These are phyloP conservation scores for Geosmithia morbida DNA, from an alignment of 2,329 filamentous ascomycete genomes.

Conservation along the genomic window DNA sequence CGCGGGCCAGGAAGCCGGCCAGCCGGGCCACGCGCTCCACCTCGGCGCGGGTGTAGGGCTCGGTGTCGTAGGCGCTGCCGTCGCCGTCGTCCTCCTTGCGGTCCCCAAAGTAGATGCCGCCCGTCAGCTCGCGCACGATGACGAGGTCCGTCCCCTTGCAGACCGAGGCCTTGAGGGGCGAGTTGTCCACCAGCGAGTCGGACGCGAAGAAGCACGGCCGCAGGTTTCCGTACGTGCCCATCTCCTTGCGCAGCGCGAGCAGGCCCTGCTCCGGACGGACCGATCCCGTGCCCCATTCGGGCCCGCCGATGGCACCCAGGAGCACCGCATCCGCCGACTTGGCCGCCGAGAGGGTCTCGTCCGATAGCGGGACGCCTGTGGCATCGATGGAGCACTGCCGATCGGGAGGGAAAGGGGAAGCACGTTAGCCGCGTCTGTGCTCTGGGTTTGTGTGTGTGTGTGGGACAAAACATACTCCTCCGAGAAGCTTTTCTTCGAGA, in stretches of 20 bases:
- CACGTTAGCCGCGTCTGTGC: constrained; percentile 3
- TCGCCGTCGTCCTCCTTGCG: constrained; percentile 53
- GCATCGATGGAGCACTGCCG: constrained; percentile 74
- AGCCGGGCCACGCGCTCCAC: constrained; percentile 75
- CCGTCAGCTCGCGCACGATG: constrained; percentile 83
- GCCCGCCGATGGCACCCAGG: constrained; percentile 81
- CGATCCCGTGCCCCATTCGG: constrained; percentile 78
- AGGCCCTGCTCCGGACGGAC: constrained; percentile 88
- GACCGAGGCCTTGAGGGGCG: constrained; percentile 73
- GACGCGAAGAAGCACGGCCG: constrained; percentile 93
- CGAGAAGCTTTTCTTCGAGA: constrained; percentile 75
- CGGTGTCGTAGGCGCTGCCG: constrained; percentile 63
- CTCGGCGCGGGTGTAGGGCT: constrained; percentile 70
- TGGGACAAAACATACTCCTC: constrained; percentile 53
- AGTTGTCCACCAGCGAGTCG: constrained; percentile 65
- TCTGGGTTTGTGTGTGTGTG: no score
- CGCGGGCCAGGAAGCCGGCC: constrained; percentile 63
- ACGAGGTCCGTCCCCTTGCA: constrained; percentile 84
- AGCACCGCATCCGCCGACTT: constrained; percentile 78
- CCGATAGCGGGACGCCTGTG: constrained; percentile 63
- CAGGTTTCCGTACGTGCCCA: constrained; percentile 88
- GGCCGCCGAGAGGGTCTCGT: constrained; percentile 64
- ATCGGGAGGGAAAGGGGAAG: no score
- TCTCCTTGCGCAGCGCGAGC: constrained; percentile 80
- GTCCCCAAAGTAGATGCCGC: constrained; percentile 92